These are phyloP conservation scores for Coniochaeta pulveracea DNA, from an alignment of 2,329 filamentous ascomycete genomes.

Conservation along the genomic window DNA sequence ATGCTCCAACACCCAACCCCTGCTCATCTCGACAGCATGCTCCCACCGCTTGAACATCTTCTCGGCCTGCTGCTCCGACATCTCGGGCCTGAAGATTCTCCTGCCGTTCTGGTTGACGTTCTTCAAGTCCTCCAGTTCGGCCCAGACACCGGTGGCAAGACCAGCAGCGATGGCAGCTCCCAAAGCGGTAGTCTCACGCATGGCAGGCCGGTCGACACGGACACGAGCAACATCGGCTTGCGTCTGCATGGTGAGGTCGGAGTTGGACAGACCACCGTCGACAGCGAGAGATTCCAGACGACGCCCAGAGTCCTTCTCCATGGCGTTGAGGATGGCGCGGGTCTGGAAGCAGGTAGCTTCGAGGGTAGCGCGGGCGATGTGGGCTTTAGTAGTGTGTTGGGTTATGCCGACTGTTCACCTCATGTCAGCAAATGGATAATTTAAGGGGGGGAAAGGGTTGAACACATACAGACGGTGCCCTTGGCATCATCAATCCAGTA, in stretches of 20 bases:
- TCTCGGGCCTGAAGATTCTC: constrained; percentile 58
- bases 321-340: constrained; percentile 81
- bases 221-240: constrained; percentile 80
- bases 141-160: constrained; percentile 73
- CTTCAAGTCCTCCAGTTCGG: constrained; percentile 60
- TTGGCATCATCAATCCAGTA: constrained; percentile 94
- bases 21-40: constrained; percentile 47
- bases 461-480: constrained; percentile 62
- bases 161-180: constrained; percentile 84
- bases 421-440: constrained; percentile 9
- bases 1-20: constrained; percentile 36
- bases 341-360: constrained; percentile 91
- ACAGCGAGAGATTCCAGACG: constrained; percentile 66
- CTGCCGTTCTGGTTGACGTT: constrained; percentile 61
- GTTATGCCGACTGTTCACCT: constrained; percentile 57
- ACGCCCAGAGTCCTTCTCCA: constrained; percentile 77
- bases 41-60: constrained; percentile 42
- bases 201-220: constrained; percentile 69
- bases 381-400: constrained; percentile 72
- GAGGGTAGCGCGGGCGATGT: constrained; percentile 80
- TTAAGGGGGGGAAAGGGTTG: neutral
- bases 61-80: constrained; percentile 30
- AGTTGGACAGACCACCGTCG: constrained; percentile 83
- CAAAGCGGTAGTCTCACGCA: constrained; percentile 84
- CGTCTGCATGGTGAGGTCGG: constrained; percentile 81